Evolutionary conservation across 805 yeast genomes (phyloP).

Genomic region (Maudiozyma pseudohumilis): DNA sequence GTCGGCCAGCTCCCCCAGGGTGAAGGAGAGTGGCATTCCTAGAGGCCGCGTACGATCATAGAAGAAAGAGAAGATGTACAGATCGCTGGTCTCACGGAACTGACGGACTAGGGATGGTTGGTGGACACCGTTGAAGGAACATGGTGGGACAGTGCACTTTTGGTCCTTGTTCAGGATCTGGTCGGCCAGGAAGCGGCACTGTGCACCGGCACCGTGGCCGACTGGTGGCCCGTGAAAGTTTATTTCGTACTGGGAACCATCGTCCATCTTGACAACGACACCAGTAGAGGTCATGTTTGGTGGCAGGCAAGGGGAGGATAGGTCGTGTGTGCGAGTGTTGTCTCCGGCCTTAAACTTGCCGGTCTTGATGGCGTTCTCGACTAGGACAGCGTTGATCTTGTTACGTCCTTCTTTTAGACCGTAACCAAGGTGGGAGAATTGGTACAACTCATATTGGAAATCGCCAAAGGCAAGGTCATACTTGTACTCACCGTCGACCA

Average conservation of each 20-base stretch:
- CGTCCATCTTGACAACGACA: constrained; percentile 48
- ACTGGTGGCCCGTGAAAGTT: constrained; percentile 55
- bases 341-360: constrained; percentile 32
- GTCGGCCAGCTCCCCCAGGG: constrained; percentile 73
- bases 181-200: constrained; percentile 83
- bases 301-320: constrained; percentile 80
- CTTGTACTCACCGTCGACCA: constrained; percentile 85
- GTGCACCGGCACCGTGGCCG: constrained; percentile 68
- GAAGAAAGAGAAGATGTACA: constrained; percentile 88
- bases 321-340: constrained; percentile 34
- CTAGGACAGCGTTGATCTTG: constrained; percentile 59
- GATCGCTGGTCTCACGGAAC: constrained; percentile 62
- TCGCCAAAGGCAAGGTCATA: constrained; percentile 74
- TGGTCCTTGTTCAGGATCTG: constrained; percentile 71
- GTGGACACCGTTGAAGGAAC: constrained; percentile 95
- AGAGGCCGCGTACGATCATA: constrained; percentile 90
- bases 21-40: constrained; percentile 89
- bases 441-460: constrained; percentile 71
- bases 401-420: constrained; percentile 93
- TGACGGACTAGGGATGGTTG: constrained; percentile 84
- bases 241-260: constrained; percentile 40
- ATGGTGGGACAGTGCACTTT: constrained; percentile 65
- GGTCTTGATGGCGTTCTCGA: constrained; percentile 39
- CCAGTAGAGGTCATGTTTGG: constrained; percentile 56
- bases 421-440: constrained; percentile 89